phyloP scores from a whole-genome alignment of 352 stramenopile genomes.

The Achlya hypogyna region DNA sequence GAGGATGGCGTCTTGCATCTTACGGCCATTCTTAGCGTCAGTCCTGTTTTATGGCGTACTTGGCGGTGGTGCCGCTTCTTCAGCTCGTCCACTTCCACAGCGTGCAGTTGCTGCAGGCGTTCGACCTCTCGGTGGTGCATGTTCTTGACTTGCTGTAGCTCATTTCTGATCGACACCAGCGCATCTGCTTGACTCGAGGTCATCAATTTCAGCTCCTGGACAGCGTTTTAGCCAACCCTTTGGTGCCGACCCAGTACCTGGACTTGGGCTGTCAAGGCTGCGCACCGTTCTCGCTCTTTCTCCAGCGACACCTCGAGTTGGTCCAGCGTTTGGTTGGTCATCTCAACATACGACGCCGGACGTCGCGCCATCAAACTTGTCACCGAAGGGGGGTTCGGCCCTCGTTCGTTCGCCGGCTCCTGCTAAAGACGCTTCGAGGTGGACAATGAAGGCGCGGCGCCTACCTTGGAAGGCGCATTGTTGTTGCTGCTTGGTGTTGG shows the following conservation, averaged over 20 bases:
- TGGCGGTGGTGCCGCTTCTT: constrained; percentile 13
- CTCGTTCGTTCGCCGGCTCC: neutral
- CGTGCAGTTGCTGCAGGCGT: constrained; percentile 3
- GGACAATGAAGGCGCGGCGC: no score
- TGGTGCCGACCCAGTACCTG: neutral
- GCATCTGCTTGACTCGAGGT: neutral
- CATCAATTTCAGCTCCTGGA: constrained; percentile 1
- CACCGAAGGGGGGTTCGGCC: neutral
- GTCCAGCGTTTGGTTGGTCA: constrained; percentile 15
- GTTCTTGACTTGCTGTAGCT: neutral
- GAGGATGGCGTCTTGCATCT: constrained; percentile 18
- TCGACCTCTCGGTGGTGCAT: constrained; percentile 3
- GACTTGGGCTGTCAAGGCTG: neutral
- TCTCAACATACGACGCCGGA: constrained; percentile 15
- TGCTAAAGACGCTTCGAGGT: neutral
- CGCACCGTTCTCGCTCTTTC: neutral
- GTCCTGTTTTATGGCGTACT: neutral
- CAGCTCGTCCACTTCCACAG: constrained; percentile 9
- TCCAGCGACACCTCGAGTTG: neutral
- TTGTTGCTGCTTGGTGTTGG: no score
- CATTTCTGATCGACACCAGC: neutral
- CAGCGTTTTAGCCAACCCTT: neutral
- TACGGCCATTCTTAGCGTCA: neutral
- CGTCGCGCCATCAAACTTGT: neutral
- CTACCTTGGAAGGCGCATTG: no score